Conservation (phyloP, 345 rosid species). For the Eucalyptus pauciflora region DNA sequence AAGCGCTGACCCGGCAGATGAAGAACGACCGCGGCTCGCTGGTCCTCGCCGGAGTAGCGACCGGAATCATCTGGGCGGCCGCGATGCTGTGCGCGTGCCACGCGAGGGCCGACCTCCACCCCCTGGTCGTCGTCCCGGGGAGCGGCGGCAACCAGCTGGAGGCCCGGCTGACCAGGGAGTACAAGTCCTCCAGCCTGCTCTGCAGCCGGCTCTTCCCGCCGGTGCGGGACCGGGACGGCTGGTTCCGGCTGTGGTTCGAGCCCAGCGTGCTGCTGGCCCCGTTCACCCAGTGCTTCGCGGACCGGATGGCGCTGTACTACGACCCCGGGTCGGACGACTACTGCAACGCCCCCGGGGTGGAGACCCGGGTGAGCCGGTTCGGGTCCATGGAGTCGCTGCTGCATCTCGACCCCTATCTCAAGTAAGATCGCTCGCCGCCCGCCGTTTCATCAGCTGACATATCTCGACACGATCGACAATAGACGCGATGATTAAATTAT, state of each 20-base stretch:
- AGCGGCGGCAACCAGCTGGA: conserved; percentile 87
- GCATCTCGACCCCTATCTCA: conserved; percentile 54
- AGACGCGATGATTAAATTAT: neutral
- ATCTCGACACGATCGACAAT: too few species aligned
- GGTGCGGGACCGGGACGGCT: conserved; percentile 36
- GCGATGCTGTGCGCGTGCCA: conserved; percentile 18
- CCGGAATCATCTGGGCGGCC: neutral
- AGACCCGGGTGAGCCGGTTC: conserved; percentile 49
- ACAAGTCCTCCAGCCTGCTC: conserved; percentile 37
- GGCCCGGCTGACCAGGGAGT: conserved; percentile 44
- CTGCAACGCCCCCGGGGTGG: conserved; percentile 62
- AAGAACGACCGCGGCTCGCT: neutral
- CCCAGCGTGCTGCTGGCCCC: conserved; percentile 49
- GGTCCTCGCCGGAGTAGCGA: neutral
- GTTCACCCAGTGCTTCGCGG: conserved; percentile 60
- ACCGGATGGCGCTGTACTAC: conserved; percentile 66
- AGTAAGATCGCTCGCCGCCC: conserved; percentile 15
- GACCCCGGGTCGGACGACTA: conserved; percentile 53
- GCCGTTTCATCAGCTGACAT: neutral
- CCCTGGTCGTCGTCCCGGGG: conserved; percentile 71
- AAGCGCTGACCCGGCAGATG: neutral
- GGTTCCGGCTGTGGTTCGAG: conserved; percentile 94
- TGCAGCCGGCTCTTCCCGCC: conserved; percentile 51
- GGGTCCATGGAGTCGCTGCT: conserved; percentile 73
- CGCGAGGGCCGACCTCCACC: conserved; percentile 41